Evolutionary conservation across 2,329 filamentous ascomycete species (phyloP).

Genomic region (Cladosporium velox): DNA sequence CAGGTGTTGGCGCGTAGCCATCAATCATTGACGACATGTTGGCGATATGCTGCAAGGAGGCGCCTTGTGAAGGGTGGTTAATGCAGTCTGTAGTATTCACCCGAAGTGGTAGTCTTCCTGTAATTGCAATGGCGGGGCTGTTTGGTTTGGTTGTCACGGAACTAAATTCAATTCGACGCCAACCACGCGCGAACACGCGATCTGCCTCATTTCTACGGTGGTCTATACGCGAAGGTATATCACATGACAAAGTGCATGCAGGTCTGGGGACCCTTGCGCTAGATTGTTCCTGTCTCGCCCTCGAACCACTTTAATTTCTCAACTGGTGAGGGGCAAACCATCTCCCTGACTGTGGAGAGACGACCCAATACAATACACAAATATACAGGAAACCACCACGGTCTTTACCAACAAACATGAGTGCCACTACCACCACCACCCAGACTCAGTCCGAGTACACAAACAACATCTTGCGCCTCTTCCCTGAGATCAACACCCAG

Average conservation of each 20-base stretch:
- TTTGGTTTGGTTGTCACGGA: constrained; percentile 18
- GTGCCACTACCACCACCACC: constrained; percentile 34
- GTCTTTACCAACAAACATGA: constrained; percentile 30
- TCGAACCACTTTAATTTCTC: constrained; percentile 21
- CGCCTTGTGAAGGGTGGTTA: background rate
- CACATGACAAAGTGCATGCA: constrained; percentile 16
- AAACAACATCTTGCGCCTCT: constrained; percentile 81
- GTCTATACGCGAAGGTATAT: background rate
- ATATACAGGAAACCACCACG: background rate
- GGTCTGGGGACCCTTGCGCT: constrained; percentile 5
- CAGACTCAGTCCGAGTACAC: constrained; percentile 62
- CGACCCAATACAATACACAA: background rate
- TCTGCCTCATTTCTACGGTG: background rate
- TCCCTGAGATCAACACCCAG: constrained; percentile 74
- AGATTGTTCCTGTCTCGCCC: constrained; percentile 11
- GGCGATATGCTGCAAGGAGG: constrained; percentile 6
- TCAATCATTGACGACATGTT: constrained; percentile 57
- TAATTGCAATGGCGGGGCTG: constrained; percentile 12
- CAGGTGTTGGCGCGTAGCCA: constrained; percentile 36
- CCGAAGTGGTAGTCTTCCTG: background rate
- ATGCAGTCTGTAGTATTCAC: background rate
- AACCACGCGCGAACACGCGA: constrained; percentile 6
- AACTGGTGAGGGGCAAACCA: constrained; percentile 15
- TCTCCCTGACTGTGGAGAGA: constrained; percentile 15
- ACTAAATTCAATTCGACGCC: constrained; percentile 14